Conservation (phyloP, 495 filamentous ascomycete genomes). For the Elasticomyces elasticus region DNA sequence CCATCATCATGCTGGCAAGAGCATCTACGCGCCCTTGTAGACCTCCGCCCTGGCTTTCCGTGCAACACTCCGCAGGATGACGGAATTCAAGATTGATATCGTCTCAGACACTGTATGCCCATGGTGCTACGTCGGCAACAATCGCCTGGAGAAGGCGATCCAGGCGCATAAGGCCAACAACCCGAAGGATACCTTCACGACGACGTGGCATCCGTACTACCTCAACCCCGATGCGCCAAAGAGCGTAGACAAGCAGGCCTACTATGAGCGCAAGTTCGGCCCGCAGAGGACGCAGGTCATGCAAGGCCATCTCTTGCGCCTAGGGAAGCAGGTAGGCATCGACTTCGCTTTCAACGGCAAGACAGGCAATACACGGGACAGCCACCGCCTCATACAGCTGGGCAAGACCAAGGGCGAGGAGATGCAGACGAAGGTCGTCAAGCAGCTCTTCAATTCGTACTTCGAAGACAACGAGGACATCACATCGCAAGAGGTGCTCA, state of each 20-base stretch:
- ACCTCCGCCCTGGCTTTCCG: slow-evolving; percentile 23
- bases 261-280: slow-evolving; percentile 51
- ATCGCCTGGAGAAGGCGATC: slow-evolving; percentile 62
- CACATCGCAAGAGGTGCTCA: slow-evolving; percentile 50
- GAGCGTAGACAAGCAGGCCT: slow-evolving; percentile 43
- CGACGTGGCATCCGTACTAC: slow-evolving; percentile 70
- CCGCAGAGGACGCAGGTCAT: slow-evolving; percentile 46
- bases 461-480: slow-evolving; percentile 74
- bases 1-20: not conserved
- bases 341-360: slow-evolving; percentile 61
- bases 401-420: slow-evolving; percentile 48
- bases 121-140: slow-evolving; percentile 77
- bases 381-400: slow-evolving; percentile 63
- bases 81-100: slow-evolving; percentile 65
- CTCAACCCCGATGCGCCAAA: slow-evolving; percentile 55
- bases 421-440: slow-evolving; percentile 54
- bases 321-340: slow-evolving; percentile 59
- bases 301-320: slow-evolving; percentile 43
- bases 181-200: slow-evolving; percentile 54
- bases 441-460: slow-evolving; percentile 60
- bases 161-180: slow-evolving; percentile 54
- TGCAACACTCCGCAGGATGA: slow-evolving; percentile 46
- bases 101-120: slow-evolving; percentile 74
- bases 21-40: not conserved
- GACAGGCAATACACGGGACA: slow-evolving; percentile 68